phyloP scores from a whole-genome alignment of 257 asterid genomes.

The Solanum rostratum region DNA sequence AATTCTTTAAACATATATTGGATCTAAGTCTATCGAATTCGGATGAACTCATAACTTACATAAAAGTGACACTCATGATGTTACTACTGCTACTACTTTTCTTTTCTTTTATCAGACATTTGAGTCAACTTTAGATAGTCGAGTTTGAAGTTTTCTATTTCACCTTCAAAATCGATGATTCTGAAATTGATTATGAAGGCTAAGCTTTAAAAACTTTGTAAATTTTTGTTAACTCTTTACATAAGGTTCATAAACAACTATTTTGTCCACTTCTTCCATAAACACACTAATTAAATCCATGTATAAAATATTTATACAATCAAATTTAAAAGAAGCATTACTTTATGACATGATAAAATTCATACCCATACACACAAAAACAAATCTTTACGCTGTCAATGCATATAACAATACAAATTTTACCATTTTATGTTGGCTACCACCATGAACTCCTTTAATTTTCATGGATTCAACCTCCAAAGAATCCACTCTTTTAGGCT shows the following conservation, averaged over 20 bases:
- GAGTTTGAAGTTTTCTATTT: background rate
- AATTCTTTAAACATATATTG: background rate
- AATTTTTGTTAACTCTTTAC: background rate
- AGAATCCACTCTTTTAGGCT: conserved; percentile 71
- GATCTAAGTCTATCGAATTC: background rate
- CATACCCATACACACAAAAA: background rate
- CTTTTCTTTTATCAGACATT: no score
- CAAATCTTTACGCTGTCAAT: background rate
- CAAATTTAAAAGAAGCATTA: background rate
- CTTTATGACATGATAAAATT: background rate
- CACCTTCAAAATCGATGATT: background rate
- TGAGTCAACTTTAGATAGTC: no score
- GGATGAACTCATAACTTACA: background rate
- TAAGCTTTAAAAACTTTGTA: background rate
- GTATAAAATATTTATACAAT: background rate
- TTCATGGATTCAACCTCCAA: conserved; percentile 92
- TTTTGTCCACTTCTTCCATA: background rate
- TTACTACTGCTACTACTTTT: background rate
- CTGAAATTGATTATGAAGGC: no score
- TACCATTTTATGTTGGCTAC: conserved; percentile 18
- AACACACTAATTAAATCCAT: background rate
- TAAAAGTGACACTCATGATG: background rate
- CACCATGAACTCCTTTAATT: conserved; percentile 38
- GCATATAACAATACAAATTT: background rate
- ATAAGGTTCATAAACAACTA: background rate